phyloP scores from a whole-genome alignment of 1,284 basidiomycete genomes.

The Calocybe gambosa region DNA sequence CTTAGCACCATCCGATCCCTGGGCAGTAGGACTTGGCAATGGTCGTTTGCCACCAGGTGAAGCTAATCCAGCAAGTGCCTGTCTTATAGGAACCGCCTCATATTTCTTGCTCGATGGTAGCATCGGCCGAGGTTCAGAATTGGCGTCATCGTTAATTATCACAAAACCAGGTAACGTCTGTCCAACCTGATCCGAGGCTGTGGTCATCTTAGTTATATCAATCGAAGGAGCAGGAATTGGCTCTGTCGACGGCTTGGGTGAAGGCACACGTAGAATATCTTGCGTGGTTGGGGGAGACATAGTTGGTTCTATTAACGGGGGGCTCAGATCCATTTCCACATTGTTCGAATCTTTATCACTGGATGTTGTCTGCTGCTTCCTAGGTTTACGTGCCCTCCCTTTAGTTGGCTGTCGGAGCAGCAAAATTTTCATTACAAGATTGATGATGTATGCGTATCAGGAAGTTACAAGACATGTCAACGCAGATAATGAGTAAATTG shows the following conservation, averaged over 20 bases:
- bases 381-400: constrained; percentile 44
- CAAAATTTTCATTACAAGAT: constrained; percentile 21
- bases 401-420: constrained; percentile 53
- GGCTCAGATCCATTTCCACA: neutral
- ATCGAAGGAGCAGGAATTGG: neutral
- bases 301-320: neutral
- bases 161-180: constrained; percentile 17
- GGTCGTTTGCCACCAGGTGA: neutral
- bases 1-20: neutral
- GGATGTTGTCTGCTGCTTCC: constrained; percentile 31
- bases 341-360: neutral
- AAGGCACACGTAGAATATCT: neutral
- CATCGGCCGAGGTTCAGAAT: neutral
- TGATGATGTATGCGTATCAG: constrained; percentile 25
- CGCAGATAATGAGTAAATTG: constrained; percentile 31
- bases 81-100: constrained; percentile 6
- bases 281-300: neutral
- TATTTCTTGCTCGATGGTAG: neutral
- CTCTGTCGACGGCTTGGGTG: neutral
- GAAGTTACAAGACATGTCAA: constrained; percentile 25
- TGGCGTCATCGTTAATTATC: neutral
- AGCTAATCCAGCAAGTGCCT: constrained; percentile 10
- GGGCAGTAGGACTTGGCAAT: neutral
- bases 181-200: constrained; percentile 7
- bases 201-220: neutral